Conservation (phyloP, 257 asterid genomes). For the Salvia hispanica region DNA sequence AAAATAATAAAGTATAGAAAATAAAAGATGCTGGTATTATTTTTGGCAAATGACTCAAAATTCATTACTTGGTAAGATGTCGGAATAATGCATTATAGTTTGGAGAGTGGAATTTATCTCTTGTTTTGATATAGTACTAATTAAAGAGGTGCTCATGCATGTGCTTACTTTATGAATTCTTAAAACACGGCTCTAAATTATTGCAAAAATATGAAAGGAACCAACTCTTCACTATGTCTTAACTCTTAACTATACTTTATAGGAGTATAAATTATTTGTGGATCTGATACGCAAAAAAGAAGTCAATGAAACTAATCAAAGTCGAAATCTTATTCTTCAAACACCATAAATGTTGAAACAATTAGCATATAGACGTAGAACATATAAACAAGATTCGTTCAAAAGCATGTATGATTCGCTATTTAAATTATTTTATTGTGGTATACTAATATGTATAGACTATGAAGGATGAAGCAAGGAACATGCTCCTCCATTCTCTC, state of each 20-base stretch:
- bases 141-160: too few relatives aligned
- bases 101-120: not conserved
- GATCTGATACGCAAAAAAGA: too few relatives aligned
- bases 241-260: not conserved
- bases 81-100: not conserved
- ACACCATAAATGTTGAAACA: too few relatives aligned
- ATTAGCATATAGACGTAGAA: not conserved
- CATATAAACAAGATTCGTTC: too few relatives aligned
- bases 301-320: too few relatives aligned
- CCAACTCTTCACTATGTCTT: not conserved
- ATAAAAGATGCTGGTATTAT: too few relatives aligned
- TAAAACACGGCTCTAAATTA: not conserved
- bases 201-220: not conserved
- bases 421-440: not conserved
- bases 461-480: conserved; percentile 19
- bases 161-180: too few relatives aligned
- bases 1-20: too few relatives aligned
- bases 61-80: not conserved
- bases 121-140: not conserved
- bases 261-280: too few relatives aligned
- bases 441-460: not conserved
- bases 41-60: too few relatives aligned
- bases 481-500: conserved; percentile 13
- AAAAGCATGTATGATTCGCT: not conserved
- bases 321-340: too few relatives aligned